Percentiles rank a stretch among this genome's conserved stretches.
Conservation (phyloP, 768 basidiomycete genomes). For the Mrakia blollopis region DNA sequence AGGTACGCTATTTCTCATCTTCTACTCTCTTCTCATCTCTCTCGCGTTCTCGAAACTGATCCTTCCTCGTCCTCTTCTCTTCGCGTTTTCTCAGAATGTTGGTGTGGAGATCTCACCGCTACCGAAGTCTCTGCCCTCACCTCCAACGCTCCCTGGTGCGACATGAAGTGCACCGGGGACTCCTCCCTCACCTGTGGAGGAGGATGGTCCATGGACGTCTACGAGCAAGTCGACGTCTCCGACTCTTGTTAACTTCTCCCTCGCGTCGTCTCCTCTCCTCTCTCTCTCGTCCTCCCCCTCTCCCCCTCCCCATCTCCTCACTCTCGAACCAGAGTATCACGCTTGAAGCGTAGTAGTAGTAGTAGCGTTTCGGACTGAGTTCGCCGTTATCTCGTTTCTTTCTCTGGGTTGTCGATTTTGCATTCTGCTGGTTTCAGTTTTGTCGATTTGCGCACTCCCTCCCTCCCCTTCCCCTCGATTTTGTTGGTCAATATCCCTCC, state of each 20-base stretch:
- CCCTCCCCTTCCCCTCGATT: too few relatives aligned
- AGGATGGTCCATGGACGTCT: conserved; percentile 29
- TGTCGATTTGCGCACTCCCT: too few relatives aligned
- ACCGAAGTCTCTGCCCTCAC: conserved; percentile 22
- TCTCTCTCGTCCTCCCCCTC: neutral
- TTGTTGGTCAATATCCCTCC: too few relatives aligned
- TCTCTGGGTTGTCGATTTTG: too few relatives aligned
- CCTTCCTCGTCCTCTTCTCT: neutral
- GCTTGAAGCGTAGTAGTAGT: conserved; percentile 5
- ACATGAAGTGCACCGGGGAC: conserved; percentile 31
- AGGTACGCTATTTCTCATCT: neutral
- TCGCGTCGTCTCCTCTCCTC: neutral
- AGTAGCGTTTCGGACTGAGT: too few relatives aligned
- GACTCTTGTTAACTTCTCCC: conserved; percentile 25
- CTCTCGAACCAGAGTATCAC: neutral
- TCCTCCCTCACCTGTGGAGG: conserved; percentile 26
- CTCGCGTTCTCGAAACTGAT: neutral
- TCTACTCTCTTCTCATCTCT: neutral
- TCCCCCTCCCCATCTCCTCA: neutral
- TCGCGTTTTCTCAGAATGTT: conserved; percentile 16
- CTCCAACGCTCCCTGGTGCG: conserved; percentile 25
- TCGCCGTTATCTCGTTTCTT: too few relatives aligned
- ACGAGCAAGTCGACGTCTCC: conserved; percentile 33
- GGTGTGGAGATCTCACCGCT: conserved; percentile 28
- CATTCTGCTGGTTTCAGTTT: too few relatives aligned